Evolutionary conservation across 306 rosid genomes (phyloP).

Genomic region (Sindora glabra): DNA sequence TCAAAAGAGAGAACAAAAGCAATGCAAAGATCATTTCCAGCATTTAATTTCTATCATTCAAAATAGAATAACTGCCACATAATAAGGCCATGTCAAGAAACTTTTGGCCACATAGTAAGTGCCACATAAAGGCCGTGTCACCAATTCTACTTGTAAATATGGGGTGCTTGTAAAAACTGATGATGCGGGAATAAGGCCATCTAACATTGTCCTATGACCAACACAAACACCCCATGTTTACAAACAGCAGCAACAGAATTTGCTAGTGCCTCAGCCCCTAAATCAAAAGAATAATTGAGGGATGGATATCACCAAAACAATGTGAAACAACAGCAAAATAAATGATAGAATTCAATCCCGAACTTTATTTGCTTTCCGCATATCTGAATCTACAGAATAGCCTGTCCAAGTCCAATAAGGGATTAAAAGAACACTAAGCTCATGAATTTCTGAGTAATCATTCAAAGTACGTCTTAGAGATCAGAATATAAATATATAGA

Average conservation of each 20-base stretch:
- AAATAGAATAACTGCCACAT: constrained; percentile 1
- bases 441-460: no score
- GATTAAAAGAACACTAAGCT: no score
- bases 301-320: no score
- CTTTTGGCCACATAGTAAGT: no score
- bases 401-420: no score
- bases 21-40: constrained; percentile 39
- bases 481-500: no score
- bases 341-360: background rate
- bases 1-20: constrained; percentile 52
- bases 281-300: constrained; percentile 2
- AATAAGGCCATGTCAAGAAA: background rate
- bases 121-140: background rate
- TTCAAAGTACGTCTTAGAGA: no score
- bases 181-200: constrained; percentile 55
- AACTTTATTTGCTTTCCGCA: background rate
- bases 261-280: constrained; percentile 54
- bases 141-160: constrained; percentile 42
- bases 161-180: no score
- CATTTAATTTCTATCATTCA: constrained; percentile 33
- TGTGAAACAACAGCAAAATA: background rate
- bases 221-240: constrained; percentile 55
- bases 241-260: constrained; percentile 50
- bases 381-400: no score
- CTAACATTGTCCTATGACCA: constrained; percentile 55